Conservation (phyloP, 768 basidiomycete genomes). For the Tylopilus balloui region DNA sequence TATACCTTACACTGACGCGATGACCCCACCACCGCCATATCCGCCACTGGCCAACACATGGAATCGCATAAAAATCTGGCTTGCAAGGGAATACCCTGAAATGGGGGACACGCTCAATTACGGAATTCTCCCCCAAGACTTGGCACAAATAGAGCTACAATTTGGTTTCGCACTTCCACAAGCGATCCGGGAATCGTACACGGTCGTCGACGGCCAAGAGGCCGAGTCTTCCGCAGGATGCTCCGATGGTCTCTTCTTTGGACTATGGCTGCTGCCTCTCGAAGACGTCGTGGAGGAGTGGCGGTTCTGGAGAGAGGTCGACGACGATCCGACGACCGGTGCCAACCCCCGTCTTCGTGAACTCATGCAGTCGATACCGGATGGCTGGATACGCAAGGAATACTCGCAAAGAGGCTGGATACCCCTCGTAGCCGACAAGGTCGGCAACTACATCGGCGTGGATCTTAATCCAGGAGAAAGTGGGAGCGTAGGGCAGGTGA, state of each 20-base stretch:
- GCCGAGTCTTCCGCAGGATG: slow-evolving; percentile 84
- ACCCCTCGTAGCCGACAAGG: slow-evolving; percentile 89
- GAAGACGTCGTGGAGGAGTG: slow-evolving; percentile 95
- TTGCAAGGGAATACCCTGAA: slow-evolving; percentile 85
- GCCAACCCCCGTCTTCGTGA: slow-evolving; percentile 67
- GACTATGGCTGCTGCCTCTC: slow-evolving; percentile 86
- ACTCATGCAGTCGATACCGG: slow-evolving; percentile 85
- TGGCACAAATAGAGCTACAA: slow-evolving; percentile 77
- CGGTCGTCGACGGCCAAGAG: slow-evolving; percentile 89
- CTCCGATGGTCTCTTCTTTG: slow-evolving; percentile 90
- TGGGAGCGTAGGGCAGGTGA: slow-evolving; percentile 85
- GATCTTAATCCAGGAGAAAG: slow-evolving; percentile 83
- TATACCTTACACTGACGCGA: slow-evolving; percentile 40
- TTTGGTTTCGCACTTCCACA: slow-evolving; percentile 81
- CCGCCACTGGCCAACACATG: slow-evolving; percentile 83
- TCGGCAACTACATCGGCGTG: slow-evolving; percentile 94
- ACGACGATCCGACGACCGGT: slow-evolving; percentile 81
- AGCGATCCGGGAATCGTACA: slow-evolving; percentile 88
- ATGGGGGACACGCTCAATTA: slow-evolving; percentile 94
- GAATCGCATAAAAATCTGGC: slow-evolving; percentile 79
- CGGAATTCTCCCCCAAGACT: slow-evolving; percentile 75
- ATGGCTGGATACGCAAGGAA: slow-evolving; percentile 79
- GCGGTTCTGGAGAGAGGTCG: slow-evolving; percentile 94
- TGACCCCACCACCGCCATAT: slow-evolving; percentile 44
- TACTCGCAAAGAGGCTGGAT: slow-evolving; percentile 98